Evolutionary conservation across 2,329 filamentous ascomycete species (phyloP).

Genomic region (Ophiosphaerella herpotricha): DNA sequence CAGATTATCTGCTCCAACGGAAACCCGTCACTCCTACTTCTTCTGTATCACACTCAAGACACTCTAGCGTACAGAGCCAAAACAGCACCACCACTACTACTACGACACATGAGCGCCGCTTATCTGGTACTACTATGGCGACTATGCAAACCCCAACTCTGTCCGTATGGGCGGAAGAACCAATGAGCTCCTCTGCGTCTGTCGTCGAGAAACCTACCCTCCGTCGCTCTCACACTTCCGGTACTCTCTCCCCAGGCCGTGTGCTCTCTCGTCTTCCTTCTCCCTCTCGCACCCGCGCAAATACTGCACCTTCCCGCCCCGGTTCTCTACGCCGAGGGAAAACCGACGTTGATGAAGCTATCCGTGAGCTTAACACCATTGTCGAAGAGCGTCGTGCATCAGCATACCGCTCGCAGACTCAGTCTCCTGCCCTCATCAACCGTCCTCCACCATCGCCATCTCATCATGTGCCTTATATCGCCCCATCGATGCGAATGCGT

Average conservation of each 20-base stretch:
- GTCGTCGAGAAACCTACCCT: conserved; percentile 24
- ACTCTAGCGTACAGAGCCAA: conserved; percentile 37
- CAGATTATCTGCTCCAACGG: conserved; percentile 36
- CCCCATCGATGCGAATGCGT: conserved; percentile 51
- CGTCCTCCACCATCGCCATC: conserved; percentile 40
- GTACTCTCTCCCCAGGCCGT: conserved; percentile 25
- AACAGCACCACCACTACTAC: conserved; percentile 12
- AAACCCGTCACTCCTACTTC: conserved; percentile 34
- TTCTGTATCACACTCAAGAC: conserved; percentile 23
- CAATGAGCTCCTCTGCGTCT: conserved; percentile 22
- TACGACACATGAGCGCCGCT: conserved; percentile 20
- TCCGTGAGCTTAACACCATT: conserved; percentile 55
- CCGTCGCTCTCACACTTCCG: conserved; percentile 34
- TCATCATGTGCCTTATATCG: conserved; percentile 53
- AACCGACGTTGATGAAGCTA: conserved; percentile 51
- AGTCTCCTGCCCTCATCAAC: conserved; percentile 32
- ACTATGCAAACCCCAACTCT: conserved; percentile 31
- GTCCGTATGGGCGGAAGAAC: conserved; percentile 31
- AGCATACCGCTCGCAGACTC: conserved; percentile 36
- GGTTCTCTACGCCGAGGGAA: conserved; percentile 44
- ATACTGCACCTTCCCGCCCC: conserved; percentile 42
- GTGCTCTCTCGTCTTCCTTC: conserved; percentile 38
- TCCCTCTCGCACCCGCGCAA: conserved; percentile 41
- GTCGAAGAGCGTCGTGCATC: conserved; percentile 53
- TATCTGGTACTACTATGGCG: conserved; percentile 27